Percentiles rank a stretch among this genome's conserved stretches.
Conservation (phyloP, 139 green algal genomes). For the Trebouxia sp. region DNA sequence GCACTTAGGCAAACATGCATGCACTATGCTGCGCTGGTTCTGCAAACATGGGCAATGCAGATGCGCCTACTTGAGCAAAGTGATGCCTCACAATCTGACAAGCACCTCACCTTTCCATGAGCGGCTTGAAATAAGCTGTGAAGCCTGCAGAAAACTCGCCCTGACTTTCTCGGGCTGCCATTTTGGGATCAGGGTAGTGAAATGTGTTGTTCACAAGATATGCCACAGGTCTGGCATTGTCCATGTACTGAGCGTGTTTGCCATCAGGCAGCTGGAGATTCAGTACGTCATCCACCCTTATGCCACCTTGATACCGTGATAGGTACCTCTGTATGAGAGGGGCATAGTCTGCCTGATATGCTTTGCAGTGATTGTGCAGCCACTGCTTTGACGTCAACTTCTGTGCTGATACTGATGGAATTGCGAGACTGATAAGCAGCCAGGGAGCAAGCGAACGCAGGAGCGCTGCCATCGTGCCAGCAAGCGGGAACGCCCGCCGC, state of each 20-base stretch:
- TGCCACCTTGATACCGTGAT: neutral
- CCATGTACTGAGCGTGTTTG: neutral
- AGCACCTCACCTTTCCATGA: neutral
- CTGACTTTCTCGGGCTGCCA: neutral
- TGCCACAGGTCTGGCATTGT: neutral
- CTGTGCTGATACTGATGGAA: neutral
- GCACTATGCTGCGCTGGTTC: too few species aligned
- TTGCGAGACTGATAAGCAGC: too few species aligned
- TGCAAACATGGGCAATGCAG: neutral
- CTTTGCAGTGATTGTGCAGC: neutral
- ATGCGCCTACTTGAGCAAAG: neutral
- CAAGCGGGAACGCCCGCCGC: too few species aligned
- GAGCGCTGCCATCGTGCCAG: too few species aligned
- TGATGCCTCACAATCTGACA: neutral
- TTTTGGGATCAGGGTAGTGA: neutral
- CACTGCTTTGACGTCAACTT: neutral
- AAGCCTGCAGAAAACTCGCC: neutral
- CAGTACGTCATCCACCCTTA: neutral
- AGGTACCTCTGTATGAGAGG: neutral
- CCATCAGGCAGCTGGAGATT: neutral
- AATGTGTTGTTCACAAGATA: slow-evolving; percentile 10
- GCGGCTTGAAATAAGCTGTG: neutral
- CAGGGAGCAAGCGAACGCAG: too few species aligned
- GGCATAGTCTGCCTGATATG: neutral
- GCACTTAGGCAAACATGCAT: too few species aligned